Conservation (phyloP, 164 flowering plant genomes). For the Euptelea pleiosperma region DNA sequence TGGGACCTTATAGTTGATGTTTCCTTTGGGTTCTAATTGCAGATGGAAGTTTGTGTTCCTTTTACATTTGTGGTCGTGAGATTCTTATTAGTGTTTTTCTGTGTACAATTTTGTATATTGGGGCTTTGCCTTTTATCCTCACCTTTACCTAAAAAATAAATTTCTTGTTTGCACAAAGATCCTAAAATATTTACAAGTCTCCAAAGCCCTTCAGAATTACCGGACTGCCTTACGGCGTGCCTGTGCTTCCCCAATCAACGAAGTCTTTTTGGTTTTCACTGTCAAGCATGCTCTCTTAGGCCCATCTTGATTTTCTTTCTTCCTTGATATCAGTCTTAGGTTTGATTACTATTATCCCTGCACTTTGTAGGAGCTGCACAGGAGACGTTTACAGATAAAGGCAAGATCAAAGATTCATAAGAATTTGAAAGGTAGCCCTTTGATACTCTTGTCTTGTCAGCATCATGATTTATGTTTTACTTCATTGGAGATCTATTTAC, state of each 20-base stretch:
- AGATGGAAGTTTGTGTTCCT: neutral
- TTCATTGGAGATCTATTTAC: conserved; percentile 3
- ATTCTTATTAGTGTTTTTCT: neutral
- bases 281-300: too few species aligned
- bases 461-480: neutral
- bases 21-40: neutral
- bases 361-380: conserved; percentile 44
- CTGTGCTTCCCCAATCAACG: too few species aligned
- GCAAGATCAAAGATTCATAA: conserved; percentile 32
- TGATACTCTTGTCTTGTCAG: neutral
- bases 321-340: neutral
- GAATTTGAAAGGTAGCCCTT: conserved; percentile 36
- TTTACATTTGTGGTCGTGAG: neutral
- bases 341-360: conserved; percentile 7
- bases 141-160: too few species aligned
- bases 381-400: conserved; percentile 49
- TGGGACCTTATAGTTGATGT: neutral
- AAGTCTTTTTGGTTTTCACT: too few species aligned
- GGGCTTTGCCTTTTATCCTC: too few species aligned
- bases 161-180: too few species aligned
- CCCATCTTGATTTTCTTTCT: too few species aligned
- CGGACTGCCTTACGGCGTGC: too few species aligned
- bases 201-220: too few species aligned
- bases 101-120: too few species aligned
- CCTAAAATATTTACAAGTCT: too few species aligned